Percentiles rank a stretch among this genome's conserved stretches.
phyloP scores from a whole-genome alignment of 306 rosid genomes.

The Prosopis cineraria region DNA sequence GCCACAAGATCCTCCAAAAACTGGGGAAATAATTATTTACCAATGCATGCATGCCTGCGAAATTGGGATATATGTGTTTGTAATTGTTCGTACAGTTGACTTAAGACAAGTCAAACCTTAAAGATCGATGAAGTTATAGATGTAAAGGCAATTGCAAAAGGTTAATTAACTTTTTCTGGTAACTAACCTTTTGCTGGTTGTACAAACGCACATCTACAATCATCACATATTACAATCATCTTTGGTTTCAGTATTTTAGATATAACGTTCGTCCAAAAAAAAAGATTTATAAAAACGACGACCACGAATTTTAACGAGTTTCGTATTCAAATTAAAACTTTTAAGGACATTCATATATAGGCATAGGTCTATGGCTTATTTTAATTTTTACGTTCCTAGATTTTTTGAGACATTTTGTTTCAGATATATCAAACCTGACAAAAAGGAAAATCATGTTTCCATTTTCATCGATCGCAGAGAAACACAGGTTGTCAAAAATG shows the following conservation, averaged over 20 bases:
- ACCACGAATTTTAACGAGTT: no score
- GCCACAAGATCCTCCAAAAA: slow-evolving; percentile 52
- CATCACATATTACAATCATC: no score
- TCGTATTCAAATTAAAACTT: no score
- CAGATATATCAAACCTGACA: background rate
- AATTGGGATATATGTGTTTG: slow-evolving; percentile 32
- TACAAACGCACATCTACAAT: no score
- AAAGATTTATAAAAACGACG: no score
- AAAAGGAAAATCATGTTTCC: background rate
- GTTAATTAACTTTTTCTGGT: background rate
- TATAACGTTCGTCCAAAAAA: no score
- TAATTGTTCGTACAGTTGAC: slow-evolving; percentile 33
- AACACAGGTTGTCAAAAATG: background rate
- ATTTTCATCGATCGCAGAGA: background rate
- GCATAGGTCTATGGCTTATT: background rate
- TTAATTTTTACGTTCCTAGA: background rate
- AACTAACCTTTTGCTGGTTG: background rate
- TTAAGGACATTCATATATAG: no score
- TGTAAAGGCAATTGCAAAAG: slow-evolving; percentile 1
- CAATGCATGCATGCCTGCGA: slow-evolving; percentile 31
- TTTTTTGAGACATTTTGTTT: background rate
- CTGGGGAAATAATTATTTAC: slow-evolving; percentile 25
- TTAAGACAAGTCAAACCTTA: background rate
- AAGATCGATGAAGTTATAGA: background rate
- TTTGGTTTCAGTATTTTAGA: no score